Base-by-base conservation (phyloP, 2,329 filamentous ascomycete genomes). In the Ascochyta clinopodiicola region DNA sequence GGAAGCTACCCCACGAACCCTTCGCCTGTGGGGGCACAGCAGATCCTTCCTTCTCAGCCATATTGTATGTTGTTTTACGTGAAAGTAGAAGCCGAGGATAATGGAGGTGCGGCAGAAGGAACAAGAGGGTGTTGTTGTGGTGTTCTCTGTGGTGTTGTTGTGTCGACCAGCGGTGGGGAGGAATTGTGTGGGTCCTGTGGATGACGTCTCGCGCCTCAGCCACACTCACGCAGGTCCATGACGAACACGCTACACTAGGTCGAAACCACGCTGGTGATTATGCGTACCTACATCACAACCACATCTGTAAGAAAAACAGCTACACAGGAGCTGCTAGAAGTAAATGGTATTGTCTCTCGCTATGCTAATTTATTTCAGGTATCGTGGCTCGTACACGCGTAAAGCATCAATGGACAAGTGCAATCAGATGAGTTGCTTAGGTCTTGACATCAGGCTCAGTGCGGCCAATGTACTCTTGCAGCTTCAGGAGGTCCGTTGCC, bases 401-500 rank as follows among this genome's bases (percentile, higher is more conserved):
- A 38, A 44, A 29, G 25, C 53, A 38, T 32, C 53, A 52, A 52
- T 44, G 4, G 8, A 38, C 43, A 27, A 43, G 13, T 17, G 27
- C 21, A n/a, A 22, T 36, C 25, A 7, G 22, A 39, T 19, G 24
- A 21, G 8, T 9, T 42, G 44, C 59, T 79, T 88, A 98, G 57
- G 94, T 99, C 88, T 93, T 96, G 71, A 99, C 95, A 79, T 96
- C 92, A 32, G 95, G 95, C 82, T 96, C 90, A 69, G 92, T 92
- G 59, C 93, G 88, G 74, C 92, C 93, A 68, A 98, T 87, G 75
- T 89, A 92, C 82, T 97, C 90, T 83, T 97, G 91, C 78, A 99
- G 89, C 83, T 94, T 92, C 73, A 99, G 83, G 56, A 99, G 82
- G 50, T 88, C 86, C 2, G 92, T 90, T 21, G 94, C 91, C 67